Evolutionary conservation across 2,329 filamentous ascomycete genomes (phyloP).

Genomic region (Pestalotiopsis sp.): DNA sequence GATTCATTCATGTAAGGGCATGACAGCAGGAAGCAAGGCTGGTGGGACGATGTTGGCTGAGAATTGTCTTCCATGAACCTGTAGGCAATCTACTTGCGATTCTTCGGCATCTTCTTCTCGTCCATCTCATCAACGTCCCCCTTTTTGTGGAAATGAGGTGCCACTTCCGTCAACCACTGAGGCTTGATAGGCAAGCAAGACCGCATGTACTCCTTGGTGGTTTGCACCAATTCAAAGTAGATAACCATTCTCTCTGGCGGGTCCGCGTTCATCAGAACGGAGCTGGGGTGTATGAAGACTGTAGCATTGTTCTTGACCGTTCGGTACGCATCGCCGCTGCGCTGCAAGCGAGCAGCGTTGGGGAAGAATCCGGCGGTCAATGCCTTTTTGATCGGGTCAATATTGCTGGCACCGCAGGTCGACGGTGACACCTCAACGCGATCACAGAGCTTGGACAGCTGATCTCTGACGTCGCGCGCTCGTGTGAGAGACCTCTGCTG

Average conservation of each 20-base stretch:
- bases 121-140: conserved; percentile 84
- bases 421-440: conserved; percentile 82
- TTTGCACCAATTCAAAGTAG: conserved; percentile 82
- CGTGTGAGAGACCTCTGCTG: conserved; percentile 88
- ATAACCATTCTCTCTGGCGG: conserved; percentile 81
- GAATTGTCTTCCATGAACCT: neutral
- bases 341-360: conserved; percentile 82
- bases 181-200: conserved; percentile 83
- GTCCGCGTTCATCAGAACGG: conserved; percentile 75
- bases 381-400: conserved; percentile 81
- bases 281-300: conserved; percentile 89
- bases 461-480: conserved; percentile 88
- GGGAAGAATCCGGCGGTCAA: conserved; percentile 93
- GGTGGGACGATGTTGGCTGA: no score
- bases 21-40: neutral
- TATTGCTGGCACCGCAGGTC: conserved; percentile 69
- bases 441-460: conserved; percentile 89
- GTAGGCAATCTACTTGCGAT: conserved; percentile 10
- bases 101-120: conserved; percentile 74
- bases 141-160: conserved; percentile 93
- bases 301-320: conserved; percentile 89
- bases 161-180: conserved; percentile 84
- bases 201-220: conserved; percentile 90
- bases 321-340: conserved; percentile 84
- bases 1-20: no score